These are phyloP conservation scores for Dactylorhiza incarnata DNA, from an alignment of 106 monocot species.

Conservation along the genomic window DNA sequence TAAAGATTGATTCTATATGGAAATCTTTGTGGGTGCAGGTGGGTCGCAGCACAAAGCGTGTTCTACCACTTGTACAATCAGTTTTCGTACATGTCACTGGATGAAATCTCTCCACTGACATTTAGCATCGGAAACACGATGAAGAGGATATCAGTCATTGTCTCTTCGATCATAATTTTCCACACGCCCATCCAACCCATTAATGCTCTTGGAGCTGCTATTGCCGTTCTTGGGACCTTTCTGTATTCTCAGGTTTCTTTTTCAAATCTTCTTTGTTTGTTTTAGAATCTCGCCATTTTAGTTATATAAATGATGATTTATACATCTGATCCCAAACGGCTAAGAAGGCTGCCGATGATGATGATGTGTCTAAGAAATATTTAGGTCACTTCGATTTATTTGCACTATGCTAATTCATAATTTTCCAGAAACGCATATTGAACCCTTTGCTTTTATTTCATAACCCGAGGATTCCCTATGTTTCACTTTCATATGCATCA, in stretches of 20 bases:
- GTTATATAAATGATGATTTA: too few relatives aligned
- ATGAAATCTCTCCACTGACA: slow-evolving; percentile 80
- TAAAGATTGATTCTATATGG: slow-evolving; percentile 8
- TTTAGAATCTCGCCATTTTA: not conserved
- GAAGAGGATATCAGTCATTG: slow-evolving; percentile 91
- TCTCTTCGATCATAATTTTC: slow-evolving; percentile 88
- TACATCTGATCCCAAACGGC: too few relatives aligned
- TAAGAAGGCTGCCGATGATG: too few relatives aligned
- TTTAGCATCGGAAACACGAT: slow-evolving; percentile 89
- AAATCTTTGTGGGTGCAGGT: slow-evolving; percentile 29
- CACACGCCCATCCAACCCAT: slow-evolving; percentile 76
- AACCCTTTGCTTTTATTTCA: too few relatives aligned
- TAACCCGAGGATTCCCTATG: too few relatives aligned
- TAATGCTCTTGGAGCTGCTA: slow-evolving; percentile 87
- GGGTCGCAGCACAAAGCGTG: slow-evolving; percentile 78
- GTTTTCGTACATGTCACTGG: slow-evolving; percentile 87
- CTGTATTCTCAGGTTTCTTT: slow-evolving; percentile 71
- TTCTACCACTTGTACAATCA: slow-evolving; percentile 97
- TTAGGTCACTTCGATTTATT: too few relatives aligned
- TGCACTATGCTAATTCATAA: too few relatives aligned
- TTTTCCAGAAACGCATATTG: too few relatives aligned
- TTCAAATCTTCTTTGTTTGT: not conserved
- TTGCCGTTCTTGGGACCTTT: slow-evolving; percentile 83
- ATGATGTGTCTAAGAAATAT: too few relatives aligned
- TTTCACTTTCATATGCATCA: too few relatives aligned